Conservation (phyloP, 225 moss, liverwort and hornwort genomes). For the Rhytidiadelphus loreus region DNA sequence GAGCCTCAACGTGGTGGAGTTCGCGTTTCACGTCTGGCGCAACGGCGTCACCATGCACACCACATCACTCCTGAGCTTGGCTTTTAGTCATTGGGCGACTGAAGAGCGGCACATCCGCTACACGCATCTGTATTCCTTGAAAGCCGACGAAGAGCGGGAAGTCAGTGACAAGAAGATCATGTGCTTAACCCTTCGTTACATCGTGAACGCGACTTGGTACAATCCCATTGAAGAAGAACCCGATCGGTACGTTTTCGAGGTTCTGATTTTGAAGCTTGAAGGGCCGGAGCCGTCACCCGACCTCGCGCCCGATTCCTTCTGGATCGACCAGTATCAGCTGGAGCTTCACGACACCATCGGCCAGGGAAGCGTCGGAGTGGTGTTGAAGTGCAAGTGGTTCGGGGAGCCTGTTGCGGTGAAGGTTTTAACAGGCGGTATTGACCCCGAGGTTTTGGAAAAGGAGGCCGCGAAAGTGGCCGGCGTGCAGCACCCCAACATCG, state of each 20-base stretch:
- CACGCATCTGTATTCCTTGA: constrained; percentile 36
- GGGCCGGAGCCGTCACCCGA: not conserved
- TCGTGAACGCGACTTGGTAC: constrained; percentile 45
- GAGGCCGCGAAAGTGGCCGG: constrained; percentile 25
- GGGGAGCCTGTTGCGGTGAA: constrained; percentile 46
- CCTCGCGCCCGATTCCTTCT: constrained; percentile 34
- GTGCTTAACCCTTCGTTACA: constrained; percentile 37
- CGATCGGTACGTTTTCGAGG: constrained; percentile 32
- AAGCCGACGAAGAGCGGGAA: constrained; percentile 41
- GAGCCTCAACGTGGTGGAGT: constrained; percentile 46
- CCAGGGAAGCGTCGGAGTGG: constrained; percentile 28
- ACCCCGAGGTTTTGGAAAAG: constrained; percentile 10
- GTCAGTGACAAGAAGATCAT: constrained; percentile 43
- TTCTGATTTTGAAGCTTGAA: constrained; percentile 34
- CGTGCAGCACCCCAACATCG: constrained; percentile 42
- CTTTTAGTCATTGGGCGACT: constrained; percentile 40
- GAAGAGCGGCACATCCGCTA: constrained; percentile 49
- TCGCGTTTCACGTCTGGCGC: constrained; percentile 49
- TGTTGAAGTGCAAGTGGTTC: constrained; percentile 44
- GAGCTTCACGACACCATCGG: constrained; percentile 41
- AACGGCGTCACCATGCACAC: constrained; percentile 26
- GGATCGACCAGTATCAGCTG: constrained; percentile 44
- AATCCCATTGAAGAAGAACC: constrained; percentile 46
- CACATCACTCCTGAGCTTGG: constrained; percentile 15
- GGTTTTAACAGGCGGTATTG: constrained; percentile 15